Evolutionary conservation across 139 green algal genomes (phyloP).

Genomic region (Chlamydomonas sphaeroides): DNA sequence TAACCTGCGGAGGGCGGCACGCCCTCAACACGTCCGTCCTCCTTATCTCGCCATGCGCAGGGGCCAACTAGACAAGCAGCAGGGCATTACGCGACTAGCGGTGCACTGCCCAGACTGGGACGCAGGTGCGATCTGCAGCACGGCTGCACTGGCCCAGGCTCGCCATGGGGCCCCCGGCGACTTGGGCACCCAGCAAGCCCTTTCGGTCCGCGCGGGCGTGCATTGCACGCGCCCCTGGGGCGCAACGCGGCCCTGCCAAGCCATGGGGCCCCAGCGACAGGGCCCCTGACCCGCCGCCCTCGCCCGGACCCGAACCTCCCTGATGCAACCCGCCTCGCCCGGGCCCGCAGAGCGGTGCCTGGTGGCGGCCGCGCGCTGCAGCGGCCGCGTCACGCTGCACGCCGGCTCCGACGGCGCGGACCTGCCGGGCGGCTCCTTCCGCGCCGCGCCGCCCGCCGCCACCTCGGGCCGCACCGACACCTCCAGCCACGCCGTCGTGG

Average conservation of each 20-base stretch:
- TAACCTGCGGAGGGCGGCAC: too few species aligned
- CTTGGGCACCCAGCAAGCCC: too few species aligned
- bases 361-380: background rate
- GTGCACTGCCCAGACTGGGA: conserved; percentile 23
- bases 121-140: background rate
- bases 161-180: too few species aligned
- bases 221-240: too few species aligned
- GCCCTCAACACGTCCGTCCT: too few species aligned
- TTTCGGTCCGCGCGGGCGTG: too few species aligned
- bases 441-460: conserved; percentile 17
- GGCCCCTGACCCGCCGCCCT: background rate
- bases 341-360: background rate
- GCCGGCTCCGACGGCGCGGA: background rate
- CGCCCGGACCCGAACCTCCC: too few species aligned
- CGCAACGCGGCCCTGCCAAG: too few species aligned
- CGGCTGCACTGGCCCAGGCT: background rate
- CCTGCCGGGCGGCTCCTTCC: conserved; percentile 20
- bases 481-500: background rate
- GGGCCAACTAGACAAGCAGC: conserved; percentile 15
- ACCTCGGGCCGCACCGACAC: conserved; percentile 21
- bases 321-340: background rate
- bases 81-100: conserved; percentile 8
- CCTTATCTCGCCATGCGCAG: background rate
- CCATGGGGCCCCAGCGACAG: too few species aligned
- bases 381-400: conserved; percentile 19